Percentiles rank a stretch among this genome's conserved stretches.
These are phyloP conservation scores for Aspergillus viridinutans DNA, from an alignment of 2,329 filamentous ascomycete species.

Conservation along the genomic window DNA sequence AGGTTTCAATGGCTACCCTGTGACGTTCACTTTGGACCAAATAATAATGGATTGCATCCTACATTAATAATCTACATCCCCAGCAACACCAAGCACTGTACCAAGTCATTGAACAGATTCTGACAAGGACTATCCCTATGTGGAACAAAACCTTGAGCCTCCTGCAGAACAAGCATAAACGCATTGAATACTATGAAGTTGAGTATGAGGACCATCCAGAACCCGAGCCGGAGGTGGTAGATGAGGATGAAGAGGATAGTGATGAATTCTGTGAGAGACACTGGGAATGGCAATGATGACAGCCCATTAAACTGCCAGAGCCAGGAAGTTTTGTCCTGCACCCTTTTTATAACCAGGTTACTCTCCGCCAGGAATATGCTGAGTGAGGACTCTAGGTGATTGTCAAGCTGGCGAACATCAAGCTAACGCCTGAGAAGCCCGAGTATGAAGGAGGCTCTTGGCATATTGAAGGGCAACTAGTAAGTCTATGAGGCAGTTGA, in stretches of 20 bases:
- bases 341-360: background rate
- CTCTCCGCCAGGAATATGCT: conserved; percentile 26
- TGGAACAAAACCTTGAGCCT: conserved; percentile 39
- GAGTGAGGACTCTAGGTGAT: conserved; percentile 44
- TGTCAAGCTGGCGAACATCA: conserved; percentile 60
- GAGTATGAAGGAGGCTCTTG: conserved; percentile 45
- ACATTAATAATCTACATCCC: conserved; percentile 46
- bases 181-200: conserved; percentile 11
- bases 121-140: conserved; percentile 40
- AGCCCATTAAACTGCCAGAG: conserved; percentile 11
- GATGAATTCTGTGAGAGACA: background rate
- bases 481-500: background rate
- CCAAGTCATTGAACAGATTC: conserved; percentile 32
- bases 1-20: conserved; percentile 48
- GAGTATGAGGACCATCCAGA: conserved; percentile 1
- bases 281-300: background rate
- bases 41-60: conserved; percentile 31
- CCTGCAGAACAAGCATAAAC: background rate
- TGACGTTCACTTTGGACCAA: conserved; percentile 28
- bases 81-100: conserved; percentile 31
- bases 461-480: conserved; percentile 45
- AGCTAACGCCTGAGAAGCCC: conserved; percentile 57
- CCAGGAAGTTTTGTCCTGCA: conserved; percentile 3
- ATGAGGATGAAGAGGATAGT: background rate
- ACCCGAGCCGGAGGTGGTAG: conserved; percentile 1